These are phyloP conservation scores for Fragilariopsis cylindrus DNA, from an alignment of 108 stramenopile species.

Conservation along the genomic window DNA sequence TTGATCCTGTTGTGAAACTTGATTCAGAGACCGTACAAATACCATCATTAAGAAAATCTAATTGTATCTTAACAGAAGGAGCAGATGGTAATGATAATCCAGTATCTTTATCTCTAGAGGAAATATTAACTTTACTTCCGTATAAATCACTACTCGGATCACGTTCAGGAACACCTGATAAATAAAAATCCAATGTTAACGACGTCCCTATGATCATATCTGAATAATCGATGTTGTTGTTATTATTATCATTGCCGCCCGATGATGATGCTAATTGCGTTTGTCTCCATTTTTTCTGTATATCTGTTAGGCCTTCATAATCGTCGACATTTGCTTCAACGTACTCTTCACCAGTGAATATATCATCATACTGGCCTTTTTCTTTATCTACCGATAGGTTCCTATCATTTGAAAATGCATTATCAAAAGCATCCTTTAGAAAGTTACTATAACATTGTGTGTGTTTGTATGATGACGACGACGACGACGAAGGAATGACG, in stretches of 20 bases:
- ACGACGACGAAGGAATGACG: no score
- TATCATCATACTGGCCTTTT: constrained; percentile 50
- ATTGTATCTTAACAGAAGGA: constrained; percentile 47
- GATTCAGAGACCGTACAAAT: constrained; percentile 33
- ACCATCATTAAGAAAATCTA: constrained; percentile 55
- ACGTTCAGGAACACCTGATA: constrained; percentile 69
- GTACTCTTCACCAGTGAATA: constrained; percentile 39
- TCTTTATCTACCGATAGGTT: constrained; percentile 50
- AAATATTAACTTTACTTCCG: constrained; percentile 68
- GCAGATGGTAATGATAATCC: constrained; percentile 64
- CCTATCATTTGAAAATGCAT: constrained; percentile 72
- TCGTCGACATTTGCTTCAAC: background rate
- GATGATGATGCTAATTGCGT: constrained; percentile 20
- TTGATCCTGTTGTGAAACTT: constrained; percentile 43
- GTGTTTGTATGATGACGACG: background rate
- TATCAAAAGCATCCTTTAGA: constrained; percentile 61
- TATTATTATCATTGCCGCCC: background rate
- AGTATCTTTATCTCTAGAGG: constrained; percentile 51
- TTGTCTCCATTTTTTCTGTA: constrained; percentile 72
- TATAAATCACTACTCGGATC: constrained; percentile 82
- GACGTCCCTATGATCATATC: constrained; percentile 33
- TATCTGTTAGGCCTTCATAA: constrained; percentile 44
- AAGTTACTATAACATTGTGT: constrained; percentile 42
- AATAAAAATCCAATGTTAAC: constrained; percentile 53
- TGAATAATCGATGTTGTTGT: constrained; percentile 34